A percentile compares a stretch with the other conserved stretches of the same genome.
Conservation (phyloP, 2,329 filamentous ascomycete genomes). For the Blumeria hordei region DNA sequence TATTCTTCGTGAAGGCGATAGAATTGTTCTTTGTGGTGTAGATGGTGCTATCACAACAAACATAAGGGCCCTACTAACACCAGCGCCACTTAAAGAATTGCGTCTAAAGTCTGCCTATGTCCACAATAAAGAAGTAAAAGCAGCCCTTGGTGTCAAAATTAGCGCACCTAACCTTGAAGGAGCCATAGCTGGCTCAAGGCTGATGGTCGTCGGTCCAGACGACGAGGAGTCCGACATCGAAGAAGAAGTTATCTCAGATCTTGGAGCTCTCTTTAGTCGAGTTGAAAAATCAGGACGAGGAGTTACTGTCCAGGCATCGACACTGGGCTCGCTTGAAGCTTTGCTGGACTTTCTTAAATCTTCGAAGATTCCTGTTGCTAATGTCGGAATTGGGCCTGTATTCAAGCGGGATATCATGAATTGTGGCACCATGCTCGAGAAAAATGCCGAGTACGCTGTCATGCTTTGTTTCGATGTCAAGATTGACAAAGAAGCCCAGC, state of each 20-base stretch:
- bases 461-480: slow-evolving; percentile 99
- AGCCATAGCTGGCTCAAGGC: slow-evolving; percentile 83
- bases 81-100: slow-evolving; percentile 76
- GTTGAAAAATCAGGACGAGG: slow-evolving; percentile 82
- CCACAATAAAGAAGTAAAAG: slow-evolving; percentile 98
- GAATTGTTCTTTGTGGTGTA: slow-evolving; percentile 86
- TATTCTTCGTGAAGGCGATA: slow-evolving; percentile 79
- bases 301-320: slow-evolving; percentile 93
- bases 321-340: slow-evolving; percentile 86
- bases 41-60: slow-evolving; percentile 90
- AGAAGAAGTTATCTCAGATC: slow-evolving; percentile 87
- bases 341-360: slow-evolving; percentile 86
- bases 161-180: slow-evolving; percentile 86
- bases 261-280: slow-evolving; percentile 72
- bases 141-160: slow-evolving; percentile 95
- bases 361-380: slow-evolving; percentile 91
- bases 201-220: slow-evolving; percentile 81
- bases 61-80: slow-evolving; percentile 80
- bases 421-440: slow-evolving; percentile 89
- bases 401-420: slow-evolving; percentile 96
- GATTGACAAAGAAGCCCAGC: slow-evolving; percentile 84
- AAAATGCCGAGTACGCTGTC: slow-evolving; percentile 81
- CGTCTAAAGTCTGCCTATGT: slow-evolving; percentile 92
- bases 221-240: slow-evolving; percentile 94
- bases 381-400: slow-evolving; percentile 90